These are phyloP conservation scores for Crithidia expoeki DNA, from an alignment of 208 protist species.

Conservation along the genomic window DNA sequence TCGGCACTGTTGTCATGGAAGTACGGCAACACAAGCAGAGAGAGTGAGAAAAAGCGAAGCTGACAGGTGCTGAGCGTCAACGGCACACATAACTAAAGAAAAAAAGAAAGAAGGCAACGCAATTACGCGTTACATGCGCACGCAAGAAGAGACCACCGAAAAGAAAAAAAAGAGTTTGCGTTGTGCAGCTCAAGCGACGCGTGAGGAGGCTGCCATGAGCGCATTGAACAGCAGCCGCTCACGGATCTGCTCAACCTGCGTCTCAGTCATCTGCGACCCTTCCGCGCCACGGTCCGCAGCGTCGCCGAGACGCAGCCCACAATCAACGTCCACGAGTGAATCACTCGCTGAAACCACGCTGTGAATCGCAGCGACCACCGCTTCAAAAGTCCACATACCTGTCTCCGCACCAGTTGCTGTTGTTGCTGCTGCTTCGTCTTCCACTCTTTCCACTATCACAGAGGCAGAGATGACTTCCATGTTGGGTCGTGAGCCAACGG, in stretches of 20 bases:
- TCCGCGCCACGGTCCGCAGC: constrained; percentile 16
- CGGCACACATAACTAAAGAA: too few species aligned
- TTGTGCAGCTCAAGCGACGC: too few species aligned
- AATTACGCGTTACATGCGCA: not conserved
- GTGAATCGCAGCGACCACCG: constrained; percentile 40
- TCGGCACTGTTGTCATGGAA: too few species aligned
- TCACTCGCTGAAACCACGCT: constrained; percentile 30
- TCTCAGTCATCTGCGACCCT: constrained; percentile 14
- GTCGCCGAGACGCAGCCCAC: constrained; percentile 22
- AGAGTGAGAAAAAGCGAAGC: too few species aligned
- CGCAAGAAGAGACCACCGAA: too few species aligned
- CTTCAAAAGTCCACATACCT: constrained; percentile 2
- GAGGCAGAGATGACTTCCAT: constrained; percentile 50
- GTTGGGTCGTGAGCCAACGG: constrained; percentile 27
- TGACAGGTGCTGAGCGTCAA: not conserved
- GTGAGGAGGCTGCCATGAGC: constrained; percentile 19
- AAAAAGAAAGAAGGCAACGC: not conserved
- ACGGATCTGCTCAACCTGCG: constrained; percentile 38
- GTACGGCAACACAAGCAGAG: too few species aligned
- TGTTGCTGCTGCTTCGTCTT: not conserved
- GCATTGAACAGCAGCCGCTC: constrained; percentile 64
- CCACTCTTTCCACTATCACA: constrained; percentile 14
- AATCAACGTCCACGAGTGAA: constrained; percentile 53
- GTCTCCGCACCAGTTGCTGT: not conserved
- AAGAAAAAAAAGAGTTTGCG: constrained; percentile 5